Evolutionary conservation across 306 rosid genomes (phyloP).

Genomic region (Herpetospermum pedunculosum): DNA sequence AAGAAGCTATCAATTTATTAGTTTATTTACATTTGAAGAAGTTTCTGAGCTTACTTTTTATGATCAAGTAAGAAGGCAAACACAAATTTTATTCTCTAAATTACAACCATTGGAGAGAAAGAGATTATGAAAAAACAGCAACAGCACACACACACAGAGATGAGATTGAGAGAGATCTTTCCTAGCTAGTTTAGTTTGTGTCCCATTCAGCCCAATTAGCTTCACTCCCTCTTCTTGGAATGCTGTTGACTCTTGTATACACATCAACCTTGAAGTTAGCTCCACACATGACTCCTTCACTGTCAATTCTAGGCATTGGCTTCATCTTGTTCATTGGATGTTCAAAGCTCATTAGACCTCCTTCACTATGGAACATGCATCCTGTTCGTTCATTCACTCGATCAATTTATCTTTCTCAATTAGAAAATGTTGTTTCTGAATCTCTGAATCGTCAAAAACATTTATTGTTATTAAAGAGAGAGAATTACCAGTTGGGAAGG

Average conservation of each 20-base stretch:
- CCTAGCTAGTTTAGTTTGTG: slow-evolving; percentile 28
- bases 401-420: neutral
- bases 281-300: slow-evolving; percentile 94
- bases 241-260: slow-evolving; percentile 63
- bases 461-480: no score
- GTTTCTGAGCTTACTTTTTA: neutral
- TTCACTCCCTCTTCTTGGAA: slow-evolving; percentile 82
- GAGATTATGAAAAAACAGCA: neutral
- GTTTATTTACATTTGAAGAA: neutral
- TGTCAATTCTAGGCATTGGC: slow-evolving; percentile 88
- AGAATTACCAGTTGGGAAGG: slow-evolving; percentile 67
- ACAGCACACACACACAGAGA: neutral
- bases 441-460: no score
- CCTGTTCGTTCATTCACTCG: slow-evolving; percentile 30
- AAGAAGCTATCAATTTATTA: neutral
- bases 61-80: neutral
- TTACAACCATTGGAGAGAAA: neutral
- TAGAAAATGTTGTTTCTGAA: no score
- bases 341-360: slow-evolving; percentile 88
- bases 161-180: no score
- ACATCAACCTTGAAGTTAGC: slow-evolving; percentile 85
- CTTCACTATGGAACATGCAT: slow-evolving; percentile 87
- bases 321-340: slow-evolving; percentile 93
- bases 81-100: neutral
- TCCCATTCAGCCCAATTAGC: slow-evolving; percentile 71